phyloP scores from a whole-genome alignment of 2,329 filamentous ascomycete genomes.

The Allantophomopsis lycopodina region DNA sequence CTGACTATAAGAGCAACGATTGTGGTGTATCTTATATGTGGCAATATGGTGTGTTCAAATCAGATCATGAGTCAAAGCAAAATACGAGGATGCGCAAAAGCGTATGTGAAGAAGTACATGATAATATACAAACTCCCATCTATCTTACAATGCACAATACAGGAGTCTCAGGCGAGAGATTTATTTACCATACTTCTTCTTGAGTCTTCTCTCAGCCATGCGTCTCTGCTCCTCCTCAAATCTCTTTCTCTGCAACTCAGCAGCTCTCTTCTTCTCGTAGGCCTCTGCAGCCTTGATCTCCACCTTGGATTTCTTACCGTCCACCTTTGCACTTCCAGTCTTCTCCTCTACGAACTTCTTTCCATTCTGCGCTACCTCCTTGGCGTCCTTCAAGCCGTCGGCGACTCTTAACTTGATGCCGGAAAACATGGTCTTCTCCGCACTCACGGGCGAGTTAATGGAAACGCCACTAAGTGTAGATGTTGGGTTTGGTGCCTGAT shows the following conservation, averaged over 20 bases:
- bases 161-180: neutral
- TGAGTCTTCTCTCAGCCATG: slow-evolving; percentile 3
- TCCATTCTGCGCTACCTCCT: slow-evolving; percentile 14
- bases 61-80: neutral
- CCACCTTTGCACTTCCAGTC: slow-evolving; percentile 15
- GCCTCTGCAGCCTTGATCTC: slow-evolving; percentile 4
- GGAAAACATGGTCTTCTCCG: neutral
- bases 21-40: no score
- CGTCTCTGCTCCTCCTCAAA: slow-evolving; percentile 2
- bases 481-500: no score
- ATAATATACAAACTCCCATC: neutral
- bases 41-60: neutral
- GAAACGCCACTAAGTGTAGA: no score
- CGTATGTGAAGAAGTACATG: neutral
- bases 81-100: neutral
- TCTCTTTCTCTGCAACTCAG: slow-evolving; percentile 5
- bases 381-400: slow-evolving; percentile 18
- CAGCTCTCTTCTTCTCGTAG: slow-evolving; percentile 10
- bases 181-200: neutral
- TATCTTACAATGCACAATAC: neutral
- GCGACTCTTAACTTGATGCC: slow-evolving; percentile 1
- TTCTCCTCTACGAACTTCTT: slow-evolving; percentile 15
- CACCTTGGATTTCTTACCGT: slow-evolving; percentile 7
- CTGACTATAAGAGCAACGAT: no score
- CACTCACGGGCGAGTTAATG: neutral